phyloP scores from a whole-genome alignment of 2,329 filamentous ascomycete species.

The Fusarium sp. region DNA sequence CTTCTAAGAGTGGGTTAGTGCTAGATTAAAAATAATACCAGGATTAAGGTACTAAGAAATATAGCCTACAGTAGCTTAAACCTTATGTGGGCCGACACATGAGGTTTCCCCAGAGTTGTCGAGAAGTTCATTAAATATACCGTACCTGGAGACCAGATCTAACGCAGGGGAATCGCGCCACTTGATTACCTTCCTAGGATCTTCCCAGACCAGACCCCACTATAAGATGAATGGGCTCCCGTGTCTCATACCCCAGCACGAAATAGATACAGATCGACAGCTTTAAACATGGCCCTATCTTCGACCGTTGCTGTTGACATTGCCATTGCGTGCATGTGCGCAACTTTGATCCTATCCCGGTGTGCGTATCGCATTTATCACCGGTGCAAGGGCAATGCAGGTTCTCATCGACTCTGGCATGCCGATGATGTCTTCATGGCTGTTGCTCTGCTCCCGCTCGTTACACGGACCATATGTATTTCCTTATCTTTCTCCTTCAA shows the following conservation, averaged over 20 bases:
- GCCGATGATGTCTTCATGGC: constrained; percentile 51
- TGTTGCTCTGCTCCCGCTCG: constrained; percentile 48
- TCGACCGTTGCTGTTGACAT: constrained; percentile 45
- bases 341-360: constrained; percentile 46
- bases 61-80: no score
- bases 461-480: constrained; percentile 45
- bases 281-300: constrained; percentile 27
- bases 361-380: constrained; percentile 47
- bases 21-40: no score
- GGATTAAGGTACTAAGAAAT: no score
- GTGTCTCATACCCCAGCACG: neutral
- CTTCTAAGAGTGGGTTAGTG: no score
- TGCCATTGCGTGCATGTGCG: constrained; percentile 45
- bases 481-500: constrained; percentile 44
- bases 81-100: no score
- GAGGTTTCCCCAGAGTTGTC: no score
- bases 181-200: no score
- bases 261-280: neutral
- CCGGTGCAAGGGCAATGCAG: constrained; percentile 42
- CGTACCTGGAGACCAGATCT: no score
- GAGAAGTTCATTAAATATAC: no score
- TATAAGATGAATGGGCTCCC: no score
- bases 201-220: no score
- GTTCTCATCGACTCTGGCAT: constrained; percentile 50
- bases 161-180: no score